Evolutionary conservation across 805 yeast species (phyloP).

Genomic region (Wilhelminamyces savonicus): DNA sequence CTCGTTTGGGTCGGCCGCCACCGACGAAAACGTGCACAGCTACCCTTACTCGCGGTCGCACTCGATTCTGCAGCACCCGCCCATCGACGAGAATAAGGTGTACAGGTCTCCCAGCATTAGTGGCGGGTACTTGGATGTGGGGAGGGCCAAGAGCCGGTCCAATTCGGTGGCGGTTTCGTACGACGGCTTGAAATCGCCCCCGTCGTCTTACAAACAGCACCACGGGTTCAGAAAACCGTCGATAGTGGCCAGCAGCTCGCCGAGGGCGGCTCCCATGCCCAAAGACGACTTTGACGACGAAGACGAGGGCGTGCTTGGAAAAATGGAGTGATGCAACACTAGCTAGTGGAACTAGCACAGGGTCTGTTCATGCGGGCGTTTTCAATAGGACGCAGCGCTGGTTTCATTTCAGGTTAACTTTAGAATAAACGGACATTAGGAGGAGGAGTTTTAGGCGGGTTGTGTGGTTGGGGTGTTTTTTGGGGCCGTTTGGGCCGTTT

Average conservation of each 20-base stretch:
- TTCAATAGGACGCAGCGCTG: no score
- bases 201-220: conserved; percentile 2
- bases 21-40: conserved; percentile 1
- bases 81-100: conserved; percentile 10
- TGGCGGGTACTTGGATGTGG: conserved; percentile 29
- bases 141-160: conserved; percentile 2
- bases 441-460: no score
- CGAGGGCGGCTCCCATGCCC: no score
- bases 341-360: not conserved
- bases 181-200: conserved; percentile 11
- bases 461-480: no score
- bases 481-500: no score
- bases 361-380: not conserved
- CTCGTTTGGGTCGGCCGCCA: conserved; percentile 3
- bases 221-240: no score
- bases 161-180: conserved; percentile 8
- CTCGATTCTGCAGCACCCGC: conserved; percentile 43
- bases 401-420: no score
- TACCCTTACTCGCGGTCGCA: conserved; percentile 22
- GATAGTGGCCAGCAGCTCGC: no score
- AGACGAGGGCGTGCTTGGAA: conserved; percentile 3
- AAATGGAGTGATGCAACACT: conserved; percentile 2
- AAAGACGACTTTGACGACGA: not conserved
- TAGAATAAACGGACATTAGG: no score
- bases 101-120: conserved; percentile 8